These are phyloP conservation scores for Inosperma sp. DNA, from an alignment of 768 basidiomycete species.

Conservation along the genomic window DNA sequence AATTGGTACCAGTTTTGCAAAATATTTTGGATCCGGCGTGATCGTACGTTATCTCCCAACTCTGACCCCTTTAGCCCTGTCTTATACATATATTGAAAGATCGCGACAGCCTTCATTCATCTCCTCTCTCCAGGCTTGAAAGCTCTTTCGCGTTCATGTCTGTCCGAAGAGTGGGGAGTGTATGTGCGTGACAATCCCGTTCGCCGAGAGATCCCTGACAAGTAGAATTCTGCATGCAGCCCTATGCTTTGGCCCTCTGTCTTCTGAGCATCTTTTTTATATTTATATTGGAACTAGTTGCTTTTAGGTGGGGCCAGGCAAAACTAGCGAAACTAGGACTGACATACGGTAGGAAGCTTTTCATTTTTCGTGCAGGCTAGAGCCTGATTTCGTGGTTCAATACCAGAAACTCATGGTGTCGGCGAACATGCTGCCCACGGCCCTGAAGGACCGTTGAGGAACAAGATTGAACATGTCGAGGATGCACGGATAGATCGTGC, in stretches of 20 bases:
- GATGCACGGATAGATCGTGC: conserved; percentile 22
- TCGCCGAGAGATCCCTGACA: conserved; percentile 37
- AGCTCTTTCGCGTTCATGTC: conserved; percentile 69
- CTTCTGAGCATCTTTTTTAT: conserved; percentile 77
- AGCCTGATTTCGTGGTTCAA: conserved; percentile 33
- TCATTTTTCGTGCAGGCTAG: conserved; percentile 1
- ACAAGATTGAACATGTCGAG: conserved; percentile 24
- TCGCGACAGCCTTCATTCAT: too few species aligned
- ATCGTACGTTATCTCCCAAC: too few species aligned
- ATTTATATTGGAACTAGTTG: conserved; percentile 80
- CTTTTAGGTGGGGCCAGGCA: conserved; percentile 79
- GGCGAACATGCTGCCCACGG: conserved; percentile 66
- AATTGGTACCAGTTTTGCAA: too few species aligned
- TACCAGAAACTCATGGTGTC: conserved; percentile 52
- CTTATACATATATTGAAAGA: too few species aligned
- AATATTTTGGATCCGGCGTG: too few species aligned
- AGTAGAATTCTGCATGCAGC: conserved; percentile 81
- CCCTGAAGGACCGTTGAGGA: conserved; percentile 42
- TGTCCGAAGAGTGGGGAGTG: conserved; percentile 60
- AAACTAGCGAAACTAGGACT: conserved; percentile 65
- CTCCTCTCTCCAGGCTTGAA: too few species aligned
- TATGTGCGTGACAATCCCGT: conserved; percentile 41
- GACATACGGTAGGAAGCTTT: conserved; percentile 44
- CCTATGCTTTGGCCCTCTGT: too few species aligned
- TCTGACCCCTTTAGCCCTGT: too few species aligned